Evolutionary conservation across 306 rosid species (phyloP).

Genomic region (Corylus avellana): DNA sequence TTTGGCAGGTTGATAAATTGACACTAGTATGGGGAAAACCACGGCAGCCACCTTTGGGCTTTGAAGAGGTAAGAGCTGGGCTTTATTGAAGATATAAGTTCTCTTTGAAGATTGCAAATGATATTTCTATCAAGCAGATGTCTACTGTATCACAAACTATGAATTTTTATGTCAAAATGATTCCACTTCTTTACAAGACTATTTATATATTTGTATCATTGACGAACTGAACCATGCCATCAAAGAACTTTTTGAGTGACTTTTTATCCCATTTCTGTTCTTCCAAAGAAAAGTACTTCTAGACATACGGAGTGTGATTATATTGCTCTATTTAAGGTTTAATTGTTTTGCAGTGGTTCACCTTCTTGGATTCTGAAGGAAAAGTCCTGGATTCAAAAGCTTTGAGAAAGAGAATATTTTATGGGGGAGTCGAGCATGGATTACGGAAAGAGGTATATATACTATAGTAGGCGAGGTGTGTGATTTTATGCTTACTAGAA

Average conservation of each 20-base stretch:
- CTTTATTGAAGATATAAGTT: slow-evolving; percentile 28
- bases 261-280: background rate
- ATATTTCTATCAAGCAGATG: slow-evolving; percentile 3
- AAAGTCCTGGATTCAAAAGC: slow-evolving; percentile 71
- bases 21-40: slow-evolving; percentile 92
- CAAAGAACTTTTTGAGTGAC: background rate
- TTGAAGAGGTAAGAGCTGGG: slow-evolving; percentile 68
- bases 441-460: slow-evolving; percentile 75
- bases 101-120: background rate
- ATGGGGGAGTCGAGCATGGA: slow-evolving; percentile 89
- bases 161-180: slow-evolving; percentile 2
- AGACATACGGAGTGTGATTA: slow-evolving; percentile 21
- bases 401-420: slow-evolving; percentile 85
- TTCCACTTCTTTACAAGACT: background rate
- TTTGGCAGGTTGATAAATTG: slow-evolving; percentile 67
- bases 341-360: slow-evolving; percentile 61
- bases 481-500: slow-evolving; percentile 26
- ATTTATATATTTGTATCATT: background rate
- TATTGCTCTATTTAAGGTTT: slow-evolving; percentile 21
- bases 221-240: background rate
- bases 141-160: slow-evolving; percentile 16
- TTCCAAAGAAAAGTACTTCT: background rate
- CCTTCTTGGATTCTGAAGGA: slow-evolving; percentile 91
- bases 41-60: slow-evolving; percentile 74
- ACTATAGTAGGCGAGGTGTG: slow-evolving; percentile 18